phyloP scores from a whole-genome alignment of 306 rosid genomes.

The Vicia villosa region DNA sequence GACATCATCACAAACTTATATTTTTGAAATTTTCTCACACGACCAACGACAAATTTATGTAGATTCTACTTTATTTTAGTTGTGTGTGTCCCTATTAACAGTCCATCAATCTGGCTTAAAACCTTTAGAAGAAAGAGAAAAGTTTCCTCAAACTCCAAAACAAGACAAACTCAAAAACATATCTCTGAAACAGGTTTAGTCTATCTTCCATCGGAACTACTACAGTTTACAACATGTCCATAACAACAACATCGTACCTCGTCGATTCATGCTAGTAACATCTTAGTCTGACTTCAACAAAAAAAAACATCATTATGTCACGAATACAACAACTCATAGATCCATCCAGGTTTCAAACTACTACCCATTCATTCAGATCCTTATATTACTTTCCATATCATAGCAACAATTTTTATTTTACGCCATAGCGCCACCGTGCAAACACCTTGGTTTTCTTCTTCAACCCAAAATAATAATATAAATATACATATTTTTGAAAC shows the following conservation, averaged over 20 bases:
- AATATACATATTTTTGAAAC: background rate
- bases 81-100: too few relatives aligned
- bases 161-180: background rate
- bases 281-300: background rate
- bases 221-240: background rate
- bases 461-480: background rate
- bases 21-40: too few relatives aligned
- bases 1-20: too few relatives aligned
- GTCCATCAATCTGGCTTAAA: background rate
- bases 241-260: background rate
- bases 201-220: background rate
- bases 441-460: conserved; percentile 5
- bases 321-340: background rate
- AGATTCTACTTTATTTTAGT: too few relatives aligned
- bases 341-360: background rate
- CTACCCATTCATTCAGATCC: too few relatives aligned
- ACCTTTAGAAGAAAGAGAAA: background rate
- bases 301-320: background rate
- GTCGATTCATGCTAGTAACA: background rate
- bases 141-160: background rate
- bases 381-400: too few relatives aligned
- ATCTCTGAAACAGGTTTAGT: background rate
- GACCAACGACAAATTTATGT: too few relatives aligned
- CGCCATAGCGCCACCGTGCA: background rate
- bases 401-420: too few relatives aligned